phyloP scores from a whole-genome alignment of 192 early-diverging fungal species.

The Chytriomyces hyalinus region DNA sequence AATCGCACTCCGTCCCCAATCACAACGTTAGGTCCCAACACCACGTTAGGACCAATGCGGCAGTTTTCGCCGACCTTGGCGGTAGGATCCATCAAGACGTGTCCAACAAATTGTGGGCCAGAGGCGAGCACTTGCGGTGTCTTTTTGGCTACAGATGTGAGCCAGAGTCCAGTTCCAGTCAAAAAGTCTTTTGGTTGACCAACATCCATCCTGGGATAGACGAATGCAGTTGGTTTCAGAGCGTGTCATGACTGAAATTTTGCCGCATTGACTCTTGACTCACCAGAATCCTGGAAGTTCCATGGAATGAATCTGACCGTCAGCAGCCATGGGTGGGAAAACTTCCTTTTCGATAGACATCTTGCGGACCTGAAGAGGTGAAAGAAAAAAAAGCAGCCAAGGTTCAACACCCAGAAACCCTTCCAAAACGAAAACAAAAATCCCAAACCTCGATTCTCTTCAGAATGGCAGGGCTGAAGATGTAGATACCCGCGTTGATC shows the following conservation, averaged over 20 bases:
- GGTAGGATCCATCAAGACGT: conserved; percentile 88
- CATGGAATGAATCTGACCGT: conserved; percentile 88
- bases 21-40: conserved; percentile 86
- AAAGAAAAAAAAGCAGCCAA: too few species aligned
- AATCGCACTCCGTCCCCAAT: conserved; percentile 95
- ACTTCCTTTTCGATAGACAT: conserved; percentile 98
- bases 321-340: conserved; percentile 90
- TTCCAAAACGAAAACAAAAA: too few species aligned
- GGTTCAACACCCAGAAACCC: too few species aligned
- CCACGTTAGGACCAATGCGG: conserved; percentile 97
- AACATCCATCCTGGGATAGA: conserved; percentile 75
- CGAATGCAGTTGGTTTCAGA: too few species aligned
- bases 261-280: too few species aligned
- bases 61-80: conserved; percentile 94
- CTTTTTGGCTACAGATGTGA: conserved; percentile 80
- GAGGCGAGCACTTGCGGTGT: conserved; percentile 73
- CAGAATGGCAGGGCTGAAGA: conserved; percentile 92
- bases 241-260: too few species aligned
- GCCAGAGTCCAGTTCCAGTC: conserved; percentile 92
- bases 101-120: conserved; percentile 72
- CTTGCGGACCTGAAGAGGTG: conserved; percentile 67
- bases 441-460: conserved; percentile 79
- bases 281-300: conserved; percentile 93
- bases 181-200: conserved; percentile 99
- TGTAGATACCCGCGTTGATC: conserved; percentile 99